Percentiles rank a stretch among this genome's conserved stretches.
Conservation (phyloP, 2,329 filamentous ascomycete genomes). For the Cladosporium sp. region DNA sequence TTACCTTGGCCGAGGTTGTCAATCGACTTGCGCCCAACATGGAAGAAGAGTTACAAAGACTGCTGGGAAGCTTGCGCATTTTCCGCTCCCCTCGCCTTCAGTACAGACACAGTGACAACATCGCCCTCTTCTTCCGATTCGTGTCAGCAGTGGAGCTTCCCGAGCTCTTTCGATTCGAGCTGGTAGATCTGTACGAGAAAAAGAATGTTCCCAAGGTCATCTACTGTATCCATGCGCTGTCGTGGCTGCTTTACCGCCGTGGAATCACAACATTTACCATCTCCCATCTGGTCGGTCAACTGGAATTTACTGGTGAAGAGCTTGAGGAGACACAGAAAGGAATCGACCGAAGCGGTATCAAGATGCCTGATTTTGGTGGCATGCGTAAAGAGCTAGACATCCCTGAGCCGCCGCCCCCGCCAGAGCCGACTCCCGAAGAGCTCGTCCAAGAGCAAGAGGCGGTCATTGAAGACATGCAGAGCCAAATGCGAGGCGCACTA, state of each 20-base stretch:
- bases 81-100: constrained; percentile 82
- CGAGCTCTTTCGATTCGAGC: constrained; percentile 92
- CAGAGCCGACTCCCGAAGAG: constrained; percentile 83
- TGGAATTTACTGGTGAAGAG: constrained; percentile 97
- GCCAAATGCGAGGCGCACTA: constrained; percentile 77
- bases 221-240: constrained; percentile 94
- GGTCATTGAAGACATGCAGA: constrained; percentile 73
- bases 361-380: constrained; percentile 95
- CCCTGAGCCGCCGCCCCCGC: constrained; percentile 66
- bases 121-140: constrained; percentile 91
- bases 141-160: constrained; percentile 87
- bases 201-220: constrained; percentile 99
- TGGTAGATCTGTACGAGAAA: constrained; percentile 98
- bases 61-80: constrained; percentile 54
- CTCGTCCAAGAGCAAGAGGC: constrained; percentile 70
- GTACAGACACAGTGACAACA: constrained; percentile 95
- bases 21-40: constrained; percentile 77
- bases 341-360: constrained; percentile 88
- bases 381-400: constrained; percentile 95
- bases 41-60: constrained; percentile 42
- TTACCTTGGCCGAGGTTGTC: constrained; percentile 90
- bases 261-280: constrained; percentile 94
- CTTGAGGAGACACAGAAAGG: constrained; percentile 96
- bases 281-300: constrained; percentile 89
- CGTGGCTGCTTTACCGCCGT: constrained; percentile 94